Percentiles rank a stretch among this genome's conserved stretches.
Evolutionary conservation across 192 early-diverging fungal genomes (phyloP).

Genomic region (Coemansia asiatica): DNA sequence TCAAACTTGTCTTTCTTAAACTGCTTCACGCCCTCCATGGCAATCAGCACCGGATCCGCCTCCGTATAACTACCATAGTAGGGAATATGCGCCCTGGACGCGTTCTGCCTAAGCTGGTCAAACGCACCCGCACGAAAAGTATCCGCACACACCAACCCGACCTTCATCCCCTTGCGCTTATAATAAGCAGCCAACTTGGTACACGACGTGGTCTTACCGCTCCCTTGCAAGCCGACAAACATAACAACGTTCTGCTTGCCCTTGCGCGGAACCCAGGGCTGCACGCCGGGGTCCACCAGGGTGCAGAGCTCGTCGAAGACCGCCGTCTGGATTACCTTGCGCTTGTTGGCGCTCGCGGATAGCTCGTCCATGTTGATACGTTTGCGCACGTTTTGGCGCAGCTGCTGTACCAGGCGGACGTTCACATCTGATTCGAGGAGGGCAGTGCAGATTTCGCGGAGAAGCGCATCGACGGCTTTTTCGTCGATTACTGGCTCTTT

Average conservation of each 20-base stretch:
- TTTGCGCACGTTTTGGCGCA: constrained; percentile 84
- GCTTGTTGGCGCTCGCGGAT: constrained; percentile 80
- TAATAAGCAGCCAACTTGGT: constrained; percentile 93
- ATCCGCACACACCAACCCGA: constrained; percentile 88
- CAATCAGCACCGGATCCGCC: constrained; percentile 88
- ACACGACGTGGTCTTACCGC: constrained; percentile 95
- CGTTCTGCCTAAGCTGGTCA: constrained; percentile 98
- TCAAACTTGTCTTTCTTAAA: constrained; percentile 94
- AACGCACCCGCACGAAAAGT: constrained; percentile 98
- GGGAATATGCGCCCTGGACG: constrained; percentile 95
- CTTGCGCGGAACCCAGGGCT: constrained; percentile 85
- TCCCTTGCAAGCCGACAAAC: constrained; percentile 97
- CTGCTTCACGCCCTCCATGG: constrained; percentile 87
- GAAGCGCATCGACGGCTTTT: constrained; percentile 75
- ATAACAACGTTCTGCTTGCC: constrained; percentile 85
- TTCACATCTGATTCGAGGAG: constrained; percentile 92
- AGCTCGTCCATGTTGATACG: constrained; percentile 82
- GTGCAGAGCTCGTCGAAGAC: constrained; percentile 87
- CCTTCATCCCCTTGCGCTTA: constrained; percentile 93
- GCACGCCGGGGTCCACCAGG: constrained; percentile 84
- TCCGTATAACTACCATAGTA: constrained; percentile 92
- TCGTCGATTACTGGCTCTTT: constrained; percentile 87
- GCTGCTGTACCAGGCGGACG: constrained; percentile 75
- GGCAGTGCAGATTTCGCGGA: constrained; percentile 85
- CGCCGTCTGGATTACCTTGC: constrained; percentile 81